A percentile compares a stretch with the other conserved stretches of the same genome.
Conservation (phyloP, 148 eudicot genomes). For the Vaccinium myrtillus region DNA sequence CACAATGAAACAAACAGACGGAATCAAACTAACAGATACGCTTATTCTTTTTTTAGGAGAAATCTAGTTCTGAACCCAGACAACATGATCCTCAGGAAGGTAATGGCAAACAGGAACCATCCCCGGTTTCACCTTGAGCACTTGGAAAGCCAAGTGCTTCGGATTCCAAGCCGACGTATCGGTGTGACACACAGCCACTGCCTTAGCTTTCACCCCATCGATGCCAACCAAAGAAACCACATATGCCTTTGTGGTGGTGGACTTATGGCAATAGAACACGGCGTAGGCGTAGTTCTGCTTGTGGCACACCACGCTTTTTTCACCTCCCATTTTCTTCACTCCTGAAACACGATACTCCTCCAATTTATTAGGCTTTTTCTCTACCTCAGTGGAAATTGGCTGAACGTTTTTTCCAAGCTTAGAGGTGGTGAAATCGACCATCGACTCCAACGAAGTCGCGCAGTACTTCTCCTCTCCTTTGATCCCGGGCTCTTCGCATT, state of each 20-base stretch:
- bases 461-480: conserved; percentile 31
- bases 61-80: conserved; percentile 25
- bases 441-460: conserved; percentile 31
- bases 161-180: conserved; percentile 52
- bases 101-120: conserved; percentile 29
- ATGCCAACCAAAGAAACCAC: conserved; percentile 30
- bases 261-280: conserved; percentile 39
- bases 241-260: conserved; percentile 23
- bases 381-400: conserved; percentile 19
- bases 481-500: conserved; percentile 16
- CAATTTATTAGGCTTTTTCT: background rate
- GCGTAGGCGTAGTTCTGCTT: conserved; percentile 39
- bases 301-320: conserved; percentile 35
- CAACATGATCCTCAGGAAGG: conserved; percentile 28
- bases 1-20: background rate
- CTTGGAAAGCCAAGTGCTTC: conserved; percentile 35
- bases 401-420: conserved; percentile 20
- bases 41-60: background rate
- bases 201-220: conserved; percentile 21
- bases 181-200: conserved; percentile 35
- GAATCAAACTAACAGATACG: background rate
- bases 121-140: conserved; percentile 40
- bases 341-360: conserved; percentile 22
- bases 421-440: conserved; percentile 24
- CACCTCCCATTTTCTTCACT: conserved; percentile 17